These are phyloP conservation scores for Fusarium sp. DNA, from an alignment of 2,329 filamentous ascomycete species.

Conservation along the genomic window DNA sequence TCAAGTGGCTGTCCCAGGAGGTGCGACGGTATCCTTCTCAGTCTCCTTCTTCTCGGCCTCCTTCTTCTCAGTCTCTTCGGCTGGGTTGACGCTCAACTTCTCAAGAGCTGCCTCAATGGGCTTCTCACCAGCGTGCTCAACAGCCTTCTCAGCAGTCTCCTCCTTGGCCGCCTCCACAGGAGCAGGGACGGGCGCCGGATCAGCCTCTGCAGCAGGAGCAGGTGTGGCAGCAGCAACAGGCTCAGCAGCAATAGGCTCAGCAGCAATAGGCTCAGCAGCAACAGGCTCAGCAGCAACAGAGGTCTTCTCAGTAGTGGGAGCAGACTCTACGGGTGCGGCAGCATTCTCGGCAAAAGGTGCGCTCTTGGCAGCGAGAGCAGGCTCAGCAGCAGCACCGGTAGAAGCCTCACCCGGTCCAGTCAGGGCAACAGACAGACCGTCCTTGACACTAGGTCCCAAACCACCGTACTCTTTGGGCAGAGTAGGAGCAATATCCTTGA, in stretches of 20 bases:
- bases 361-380: not conserved
- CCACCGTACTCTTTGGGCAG: slow-evolving; percentile 85
- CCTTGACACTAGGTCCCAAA: slow-evolving; percentile 60
- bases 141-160: slow-evolving; percentile 29
- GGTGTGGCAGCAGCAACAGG: not conserved
- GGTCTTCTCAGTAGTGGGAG: slow-evolving; percentile 1
- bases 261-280: not conserved
- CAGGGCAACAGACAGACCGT: slow-evolving; percentile 48
- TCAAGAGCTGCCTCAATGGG: slow-evolving; percentile 31
- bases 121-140: slow-evolving; percentile 29
- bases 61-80: slow-evolving; percentile 18
- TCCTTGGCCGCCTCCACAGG: slow-evolving; percentile 33
- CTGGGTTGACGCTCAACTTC: slow-evolving; percentile 24
- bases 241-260: slow-evolving; percentile 6
- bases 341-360: not conserved
- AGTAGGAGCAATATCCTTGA: slow-evolving; percentile 66
- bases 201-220: not conserved
- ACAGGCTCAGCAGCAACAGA: slow-evolving; percentile 3
- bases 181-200: slow-evolving; percentile 12
- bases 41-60: slow-evolving; percentile 17
- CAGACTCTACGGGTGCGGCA: slow-evolving; percentile 2
- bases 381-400: slow-evolving; percentile 12
- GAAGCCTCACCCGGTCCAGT: slow-evolving; percentile 24
- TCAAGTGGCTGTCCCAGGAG: slow-evolving; percentile 8
- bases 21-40: not conserved